Evolutionary conservation across 768 basidiomycete genomes (phyloP).

Genomic region (Lactarius quietus): DNA sequence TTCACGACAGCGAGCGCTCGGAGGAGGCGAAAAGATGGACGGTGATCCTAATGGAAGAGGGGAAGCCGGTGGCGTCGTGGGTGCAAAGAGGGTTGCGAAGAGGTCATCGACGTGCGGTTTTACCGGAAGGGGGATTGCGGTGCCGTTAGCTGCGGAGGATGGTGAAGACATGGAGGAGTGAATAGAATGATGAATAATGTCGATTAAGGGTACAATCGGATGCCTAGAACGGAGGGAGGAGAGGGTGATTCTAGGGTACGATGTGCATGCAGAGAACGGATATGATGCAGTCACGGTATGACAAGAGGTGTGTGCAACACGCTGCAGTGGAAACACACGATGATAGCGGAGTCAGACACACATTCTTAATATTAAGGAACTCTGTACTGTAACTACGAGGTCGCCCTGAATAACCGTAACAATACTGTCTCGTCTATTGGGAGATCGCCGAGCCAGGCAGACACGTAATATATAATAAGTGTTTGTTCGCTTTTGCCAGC

Average conservation of each 20-base stretch:
- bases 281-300: background rate
- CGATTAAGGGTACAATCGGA: background rate
- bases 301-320: constrained; percentile 14
- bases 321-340: constrained; percentile 16
- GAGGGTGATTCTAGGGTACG: constrained; percentile 16
- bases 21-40: constrained; percentile 1
- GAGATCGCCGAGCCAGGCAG: background rate
- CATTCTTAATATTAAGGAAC: background rate
- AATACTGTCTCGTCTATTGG: background rate
- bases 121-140: constrained; percentile 5
- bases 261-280: background rate
- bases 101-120: constrained; percentile 31
- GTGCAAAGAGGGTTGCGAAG: constrained; percentile 36
- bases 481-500: background rate
- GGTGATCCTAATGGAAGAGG: constrained; percentile 26
- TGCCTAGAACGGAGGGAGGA: background rate
- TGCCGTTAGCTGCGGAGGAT: constrained; percentile 21
- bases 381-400: background rate
- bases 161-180: background rate
- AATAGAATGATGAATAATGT: background rate
- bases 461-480: background rate
- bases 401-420: background rate
- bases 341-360: constrained; percentile 19
- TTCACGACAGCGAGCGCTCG: constrained; percentile 1
- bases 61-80: constrained; percentile 34